Base-by-base conservation (phyloP, 2,329 filamentous ascomycete genomes). In the Lomentospora prolificans region DNA sequence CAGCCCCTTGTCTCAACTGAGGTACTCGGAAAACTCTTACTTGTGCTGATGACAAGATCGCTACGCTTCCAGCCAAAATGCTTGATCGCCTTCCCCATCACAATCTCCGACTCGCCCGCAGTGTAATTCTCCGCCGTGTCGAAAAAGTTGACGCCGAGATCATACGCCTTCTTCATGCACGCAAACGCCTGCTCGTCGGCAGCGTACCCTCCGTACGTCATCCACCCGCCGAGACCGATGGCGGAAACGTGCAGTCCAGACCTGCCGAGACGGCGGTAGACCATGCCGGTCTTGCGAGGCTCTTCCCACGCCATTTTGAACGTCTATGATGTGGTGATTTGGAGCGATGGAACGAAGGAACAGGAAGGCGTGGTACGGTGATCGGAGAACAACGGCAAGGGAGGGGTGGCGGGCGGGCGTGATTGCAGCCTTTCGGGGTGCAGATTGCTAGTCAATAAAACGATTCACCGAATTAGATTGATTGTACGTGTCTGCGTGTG, bases 121-220 rank as follows among this genome's bases (percentile, higher is more conserved):
- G 78, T 74, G 64, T 84, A 85, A 60, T 67, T 74, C 65, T 84
- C 81, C 2, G 81, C 81, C 8, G 74, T 79, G 63, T 84, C 81
- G 60, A 84, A 84, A 65, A 83, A 84, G 69, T 84, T 84, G 66
- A 84, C 72, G 2, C 81, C 81, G 51, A 72, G 66, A 58, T 83
- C 78, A 60, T 80, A 84, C 1, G 81, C 81, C 46, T 77, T 74
- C 69, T 83, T 81, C 77, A 83, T 80, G 64, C 80, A 83, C 50
- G 75, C 75, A 63, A 79, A 82, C 0, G 82, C 77, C 59, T 76
- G 77, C 55, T 84, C 80, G 61, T 84, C 78, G 46, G 78, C 77
- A n/a, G 84, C 79, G 61, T 84, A 80, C 3, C 82, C 83, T 54
- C 84, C 84, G 58, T 85, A 86, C 1, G 84, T 87, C 54, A 87